Base-by-base conservation (phyloP, 768 basidiomycete genomes). In the Paxillus involutus region DNA sequence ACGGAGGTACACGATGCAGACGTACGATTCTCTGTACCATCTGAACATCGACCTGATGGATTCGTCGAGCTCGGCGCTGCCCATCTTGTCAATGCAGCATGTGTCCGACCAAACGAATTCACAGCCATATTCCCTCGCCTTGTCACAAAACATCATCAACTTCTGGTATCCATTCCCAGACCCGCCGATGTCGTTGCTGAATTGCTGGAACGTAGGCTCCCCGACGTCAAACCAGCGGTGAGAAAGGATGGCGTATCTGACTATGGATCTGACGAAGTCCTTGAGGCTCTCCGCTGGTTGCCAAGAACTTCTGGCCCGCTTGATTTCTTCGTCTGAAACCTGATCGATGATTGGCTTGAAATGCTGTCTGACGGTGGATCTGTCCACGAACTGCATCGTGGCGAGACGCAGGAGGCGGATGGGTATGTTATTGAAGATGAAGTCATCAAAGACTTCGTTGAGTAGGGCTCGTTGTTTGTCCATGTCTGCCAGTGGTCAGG, bases 1-100 rank as follows among this genome's bases (percentile, higher is more conserved):
- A 10, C 30, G 40, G 10, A 60, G 35, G 41, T 60, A 55, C 4
- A 44, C 53, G 24, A 52, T 39, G 54, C 60, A 58, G 32, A 56
- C 21, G 24, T 56, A 32, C 2, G 55, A 46, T 17, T 52, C 47
- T 19, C 47, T 21, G 41, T 62, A 53, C 59, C 59, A 62, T 33
- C 44, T 47, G 35, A 52, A 62, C 56, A 58, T 60, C 32, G 53
- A 58, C 16, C 50, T 48, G 14, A 58, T 55, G 37, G 59, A 55
- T 35, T 58, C 53, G 29, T 53, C 56, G 7, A 60, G 46, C 30
- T 60, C 61, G 3, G 47, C 32, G 41, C 56, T 62, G 17, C 51
- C 53, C 29, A 17, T 33, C 6, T 47, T 58, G 47, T 62, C 42
- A 36, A 55, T 52, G 42, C 53, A 60, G 17, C 51, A 55, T 1